Evolutionary conservation across 228 moss, liverwort and hornwort genomes (phyloP), one percentile per base, ranked within the genome.

Genomic region (Sphagnum fallax): DNA sequence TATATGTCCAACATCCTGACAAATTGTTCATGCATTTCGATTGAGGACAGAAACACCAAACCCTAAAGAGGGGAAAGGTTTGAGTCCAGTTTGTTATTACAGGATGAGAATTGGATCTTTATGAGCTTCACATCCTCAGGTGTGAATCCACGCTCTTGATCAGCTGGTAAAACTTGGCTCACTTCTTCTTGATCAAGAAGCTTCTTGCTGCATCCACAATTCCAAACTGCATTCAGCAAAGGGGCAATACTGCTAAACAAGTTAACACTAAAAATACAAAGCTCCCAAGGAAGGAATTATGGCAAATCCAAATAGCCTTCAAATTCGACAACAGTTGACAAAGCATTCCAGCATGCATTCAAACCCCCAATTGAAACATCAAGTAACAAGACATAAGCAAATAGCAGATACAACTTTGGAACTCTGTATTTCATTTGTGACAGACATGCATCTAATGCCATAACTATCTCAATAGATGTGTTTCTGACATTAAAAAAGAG

Each of bases 121-220:
- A 98, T 88, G 71, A 98, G 66, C 74, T 98, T 98, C 57, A 92
- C 84, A 72, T 98, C 98, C 60, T 98, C 94, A 48, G 90, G 51
- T 6, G 94, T 92, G 61, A 92, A 84, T 8, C 93, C 98, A 49
- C 94, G 92, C 71, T 98, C 93, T 64, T 75, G 87, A 72, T 98
- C 98, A n/a, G 79, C 82, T 57, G 87, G 84, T 4, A 84, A 74
- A 0, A 93, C 97, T 79, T 87, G 84, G 72, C 90, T 92, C n/a
- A 91, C 92, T 74, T 98, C 98, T 75, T 93, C 98, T 69, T 85
- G 83, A 60, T 93, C 93, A 84, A 98, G 70, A 51, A 98, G 92
- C 78, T 90, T 98, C 77, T 93, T 91, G 81, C 98, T 98, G 87
- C 68, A 73, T 55, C 12, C 55, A 8, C 55, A 55, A 8, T 55